phyloP scores from a whole-genome alignment of 2,329 filamentous ascomycete species.

The Zelopaecilomyces penicillatus region DNA sequence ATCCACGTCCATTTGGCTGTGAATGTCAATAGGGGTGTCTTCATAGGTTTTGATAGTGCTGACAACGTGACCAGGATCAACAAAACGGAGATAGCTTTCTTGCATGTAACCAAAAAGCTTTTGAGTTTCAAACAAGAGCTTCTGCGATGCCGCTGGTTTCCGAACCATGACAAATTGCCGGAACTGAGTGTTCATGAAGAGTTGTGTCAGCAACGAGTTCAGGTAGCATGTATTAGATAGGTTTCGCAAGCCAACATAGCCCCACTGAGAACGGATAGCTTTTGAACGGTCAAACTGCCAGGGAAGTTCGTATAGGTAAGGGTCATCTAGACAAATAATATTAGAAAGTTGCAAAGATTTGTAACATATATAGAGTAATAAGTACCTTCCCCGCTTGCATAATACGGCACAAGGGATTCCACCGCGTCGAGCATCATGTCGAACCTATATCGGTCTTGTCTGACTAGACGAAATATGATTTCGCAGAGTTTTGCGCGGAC shows the following conservation, averaged over 20 bases:
- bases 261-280: slow-evolving; percentile 65
- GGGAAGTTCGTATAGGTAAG: slow-evolving; percentile 53
- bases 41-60: slow-evolving; percentile 74
- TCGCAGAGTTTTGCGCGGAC: slow-evolving; percentile 54
- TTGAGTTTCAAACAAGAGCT: slow-evolving; percentile 68
- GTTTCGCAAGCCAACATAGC: slow-evolving; percentile 85
- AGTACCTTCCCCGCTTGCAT: slow-evolving; percentile 31
- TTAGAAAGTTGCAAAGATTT: slow-evolving; percentile 8
- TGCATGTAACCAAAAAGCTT: slow-evolving; percentile 81
- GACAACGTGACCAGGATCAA: slow-evolving; percentile 67
- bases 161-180: slow-evolving; percentile 71
- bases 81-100: slow-evolving; percentile 62
- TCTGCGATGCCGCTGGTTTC: slow-evolving; percentile 49
- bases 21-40: slow-evolving; percentile 72
- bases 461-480: slow-evolving; percentile 49
- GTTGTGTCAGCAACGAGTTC: slow-evolving; percentile 86
- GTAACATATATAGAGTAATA: slow-evolving; percentile 7
- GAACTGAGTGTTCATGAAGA: slow-evolving; percentile 92
- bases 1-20: slow-evolving; percentile 94
- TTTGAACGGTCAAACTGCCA: slow-evolving; percentile 56
- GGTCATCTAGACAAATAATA: slow-evolving; percentile 24
- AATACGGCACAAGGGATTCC: slow-evolving; percentile 28
- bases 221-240: slow-evolving; percentile 95
- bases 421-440: slow-evolving; percentile 38
- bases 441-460: slow-evolving; percentile 41